Percentiles rank a stretch among this genome's conserved stretches.
Conservation (phyloP, 352 stramenopile species). For the Aphanomyces invadans region DNA sequence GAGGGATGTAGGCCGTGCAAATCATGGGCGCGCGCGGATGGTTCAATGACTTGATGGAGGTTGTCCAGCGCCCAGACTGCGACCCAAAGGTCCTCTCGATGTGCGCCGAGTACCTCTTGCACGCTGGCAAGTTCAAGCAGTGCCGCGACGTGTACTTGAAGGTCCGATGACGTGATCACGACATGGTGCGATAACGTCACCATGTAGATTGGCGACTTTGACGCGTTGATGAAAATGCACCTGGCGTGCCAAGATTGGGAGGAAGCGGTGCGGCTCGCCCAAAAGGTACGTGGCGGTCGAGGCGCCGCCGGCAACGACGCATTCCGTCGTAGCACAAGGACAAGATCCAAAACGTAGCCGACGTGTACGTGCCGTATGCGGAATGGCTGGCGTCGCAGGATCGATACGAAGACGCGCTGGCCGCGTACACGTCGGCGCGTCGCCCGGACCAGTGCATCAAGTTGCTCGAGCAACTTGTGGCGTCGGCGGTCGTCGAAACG, state of each 20-base stretch:
- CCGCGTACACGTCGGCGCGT: constrained; percentile 80
- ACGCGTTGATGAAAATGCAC: constrained; percentile 84
- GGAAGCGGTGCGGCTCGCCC: constrained; percentile 83
- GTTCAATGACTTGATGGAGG: constrained; percentile 76
- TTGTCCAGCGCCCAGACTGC: constrained; percentile 56
- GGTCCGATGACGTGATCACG: not conserved
- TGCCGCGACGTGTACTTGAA: constrained; percentile 75
- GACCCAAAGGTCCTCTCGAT: constrained; percentile 41
- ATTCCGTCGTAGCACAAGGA: constrained; percentile 60
- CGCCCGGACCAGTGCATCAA: constrained; percentile 73
- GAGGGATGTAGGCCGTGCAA: constrained; percentile 63
- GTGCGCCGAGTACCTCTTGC: constrained; percentile 58
- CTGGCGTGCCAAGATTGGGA: constrained; percentile 88
- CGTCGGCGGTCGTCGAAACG: constrained; percentile 79
- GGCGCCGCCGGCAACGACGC: no score
- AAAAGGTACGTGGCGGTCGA: constrained; percentile 47
- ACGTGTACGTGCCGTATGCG: constrained; percentile 90
- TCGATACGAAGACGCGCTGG: constrained; percentile 88
- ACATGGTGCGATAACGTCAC: not conserved
- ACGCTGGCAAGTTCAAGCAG: constrained; percentile 67
- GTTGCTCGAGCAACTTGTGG: constrained; percentile 83
- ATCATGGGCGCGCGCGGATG: constrained; percentile 84
- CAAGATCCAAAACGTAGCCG: constrained; percentile 71
- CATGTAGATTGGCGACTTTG: constrained; percentile 54
- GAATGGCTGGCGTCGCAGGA: constrained; percentile 89